Conservation (phyloP, 352 stramenopile genomes). For the Phytophthora multivora region DNA sequence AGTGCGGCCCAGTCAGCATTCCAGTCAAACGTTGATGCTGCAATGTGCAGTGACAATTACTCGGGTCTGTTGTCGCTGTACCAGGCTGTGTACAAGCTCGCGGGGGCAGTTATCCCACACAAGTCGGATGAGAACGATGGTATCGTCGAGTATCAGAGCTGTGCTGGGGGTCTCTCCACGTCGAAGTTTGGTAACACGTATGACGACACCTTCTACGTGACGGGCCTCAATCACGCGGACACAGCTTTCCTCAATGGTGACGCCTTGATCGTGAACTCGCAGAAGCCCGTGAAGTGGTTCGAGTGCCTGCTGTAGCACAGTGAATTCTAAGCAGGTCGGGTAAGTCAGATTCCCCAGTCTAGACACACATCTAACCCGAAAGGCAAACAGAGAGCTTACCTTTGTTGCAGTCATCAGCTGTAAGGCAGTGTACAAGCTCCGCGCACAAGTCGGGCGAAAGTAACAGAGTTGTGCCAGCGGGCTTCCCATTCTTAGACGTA, state of each 20-base stretch:
- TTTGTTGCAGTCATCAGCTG: too few species aligned
- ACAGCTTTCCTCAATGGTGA: constrained; percentile 45
- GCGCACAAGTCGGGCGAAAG: too few species aligned
- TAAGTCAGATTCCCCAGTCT: too few species aligned
- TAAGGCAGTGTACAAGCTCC: too few species aligned
- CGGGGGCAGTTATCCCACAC: constrained; percentile 35
- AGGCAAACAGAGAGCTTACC: too few species aligned
- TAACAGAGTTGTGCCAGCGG: too few species aligned
- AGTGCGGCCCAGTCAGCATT: constrained; percentile 28
- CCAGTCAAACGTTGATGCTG: constrained; percentile 33
- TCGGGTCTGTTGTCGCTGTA: constrained; percentile 36
- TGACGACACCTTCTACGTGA: constrained; percentile 40
- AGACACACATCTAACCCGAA: too few species aligned
- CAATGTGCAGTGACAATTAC: constrained; percentile 44
- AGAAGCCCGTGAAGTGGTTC: constrained; percentile 53
- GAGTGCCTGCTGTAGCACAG: constrained; percentile 31
- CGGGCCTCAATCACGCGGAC: constrained; percentile 48
- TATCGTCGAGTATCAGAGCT: constrained; percentile 52
- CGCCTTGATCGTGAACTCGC: constrained; percentile 33
- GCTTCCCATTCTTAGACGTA: too few species aligned
- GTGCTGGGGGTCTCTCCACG: constrained; percentile 26
- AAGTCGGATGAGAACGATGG: constrained; percentile 42
- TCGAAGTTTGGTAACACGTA: constrained; percentile 42
- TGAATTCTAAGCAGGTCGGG: too few species aligned
- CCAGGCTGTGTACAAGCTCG: constrained; percentile 28